Evolutionary conservation across 2,329 filamentous ascomycete species (phyloP).

Genomic region (Pseudogymnoascus sp.): DNA sequence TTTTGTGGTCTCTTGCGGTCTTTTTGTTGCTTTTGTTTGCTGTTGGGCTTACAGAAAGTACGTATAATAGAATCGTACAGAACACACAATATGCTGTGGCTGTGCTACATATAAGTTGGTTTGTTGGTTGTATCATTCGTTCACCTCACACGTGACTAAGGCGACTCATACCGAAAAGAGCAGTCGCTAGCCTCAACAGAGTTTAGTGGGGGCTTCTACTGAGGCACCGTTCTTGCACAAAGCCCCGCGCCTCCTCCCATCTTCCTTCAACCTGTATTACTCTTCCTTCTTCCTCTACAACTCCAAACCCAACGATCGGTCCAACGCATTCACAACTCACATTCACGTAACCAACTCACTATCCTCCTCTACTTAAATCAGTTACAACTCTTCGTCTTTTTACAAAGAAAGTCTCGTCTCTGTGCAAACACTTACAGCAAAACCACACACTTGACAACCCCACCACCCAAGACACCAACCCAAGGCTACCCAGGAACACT

Average conservation of each 20-base stretch:
- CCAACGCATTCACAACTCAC: background rate
- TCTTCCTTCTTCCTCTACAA: slow-evolving; percentile 2
- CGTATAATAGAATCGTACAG: background rate
- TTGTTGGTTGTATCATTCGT: background rate
- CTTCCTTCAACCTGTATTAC: slow-evolving; percentile 6
- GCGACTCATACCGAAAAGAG: background rate
- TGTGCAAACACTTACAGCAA: background rate
- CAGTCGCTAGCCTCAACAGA: background rate
- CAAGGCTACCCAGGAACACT: slow-evolving; percentile 47
- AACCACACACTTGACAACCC: slow-evolving; percentile 12
- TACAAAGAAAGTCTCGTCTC: background rate
- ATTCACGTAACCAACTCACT: background rate
- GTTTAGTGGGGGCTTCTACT: slow-evolving; percentile 3
- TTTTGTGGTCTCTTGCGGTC: no score
- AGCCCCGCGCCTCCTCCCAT: slow-evolving; percentile 1
- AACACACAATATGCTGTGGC: background rate
- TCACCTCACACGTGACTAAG: background rate
- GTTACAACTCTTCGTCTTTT: background rate
- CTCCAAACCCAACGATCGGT: background rate
- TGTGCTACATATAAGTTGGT: background rate
- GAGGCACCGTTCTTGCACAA: slow-evolving; percentile 7
- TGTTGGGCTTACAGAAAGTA: background rate
- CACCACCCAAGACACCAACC: slow-evolving; percentile 17
- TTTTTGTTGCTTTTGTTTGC: background rate
- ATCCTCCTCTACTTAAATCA: background rate